Base-by-base conservation (phyloP, 2,329 filamentous ascomycete species). In the Phaeosphaeriaceae sp. region DNA sequence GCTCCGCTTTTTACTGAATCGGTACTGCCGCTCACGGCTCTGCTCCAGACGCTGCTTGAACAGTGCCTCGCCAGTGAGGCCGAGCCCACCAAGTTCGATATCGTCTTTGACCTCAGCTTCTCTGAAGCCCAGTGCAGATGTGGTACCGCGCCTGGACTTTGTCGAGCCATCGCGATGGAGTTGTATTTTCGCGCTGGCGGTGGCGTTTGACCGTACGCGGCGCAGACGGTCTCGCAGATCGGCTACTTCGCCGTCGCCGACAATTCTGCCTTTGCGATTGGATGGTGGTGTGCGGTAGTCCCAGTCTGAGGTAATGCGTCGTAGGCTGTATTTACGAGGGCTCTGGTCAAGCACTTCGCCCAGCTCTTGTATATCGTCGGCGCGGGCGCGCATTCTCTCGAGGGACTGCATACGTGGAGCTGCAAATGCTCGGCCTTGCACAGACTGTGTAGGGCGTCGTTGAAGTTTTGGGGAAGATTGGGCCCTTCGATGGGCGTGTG, bases 401-500 rank as follows among this genome's bases (percentile, higher is more conserved):
- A 84, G 70, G 2, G 82, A 84, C 58, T 83, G 82, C 67, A 81
- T 79, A 33, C 83, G 76, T 6, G 84, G 82, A 20, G 82, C 82
- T 27, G 81, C 78, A 59, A 85, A 86, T 0, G 83, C 83, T 48
- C 82, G 82, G 17, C 84, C 84, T 70, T 83, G 83, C 1, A 80
- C 73, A 24, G 74, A 74, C 31, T 68, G 66, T 1, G 80, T 81
- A 19, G 77, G 71, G 9, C 76, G 72, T 15, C 76, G 69, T 21
- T 67, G 67, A 10, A 76, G 63, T 49, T 62, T 73, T 47, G 58
- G 61, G 61, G 71, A 65, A 5, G 72, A 73, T 7, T 63, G 67
- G 20, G 56, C 51, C 17, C 66, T 66, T 47, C 64, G 60, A 27
- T 67, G 61, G 17, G 47, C 54, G 11, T 70, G 63, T 22, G 68